phyloP scores from a whole-genome alignment of 805 yeast genomes.

The Metschnikowia proteae region DNA sequence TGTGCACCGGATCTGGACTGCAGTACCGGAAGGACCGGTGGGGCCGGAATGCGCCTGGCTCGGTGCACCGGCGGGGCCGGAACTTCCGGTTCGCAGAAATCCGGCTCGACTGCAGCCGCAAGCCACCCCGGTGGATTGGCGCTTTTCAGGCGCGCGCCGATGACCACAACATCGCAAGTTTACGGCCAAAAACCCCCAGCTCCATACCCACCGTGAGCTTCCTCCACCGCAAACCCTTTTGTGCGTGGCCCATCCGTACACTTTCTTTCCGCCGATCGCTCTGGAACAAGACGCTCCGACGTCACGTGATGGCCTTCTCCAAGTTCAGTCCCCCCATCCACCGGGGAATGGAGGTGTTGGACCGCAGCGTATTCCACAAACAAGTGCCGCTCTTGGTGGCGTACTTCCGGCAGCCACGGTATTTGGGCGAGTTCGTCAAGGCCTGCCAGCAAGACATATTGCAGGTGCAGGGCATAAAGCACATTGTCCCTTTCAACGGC shows the following conservation, averaged over 20 bases:
- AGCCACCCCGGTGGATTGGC: too few species aligned
- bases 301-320: slow-evolving; percentile 22
- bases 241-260: too few species aligned
- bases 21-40: too few species aligned
- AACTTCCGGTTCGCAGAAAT: too few species aligned
- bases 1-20: too few species aligned
- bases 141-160: too few species aligned
- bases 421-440: slow-evolving; percentile 60
- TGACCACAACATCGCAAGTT: too few species aligned
- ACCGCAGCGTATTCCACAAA: slow-evolving; percentile 58
- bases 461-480: slow-evolving; percentile 65
- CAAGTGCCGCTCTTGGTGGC: slow-evolving; percentile 65
- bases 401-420: slow-evolving; percentile 60
- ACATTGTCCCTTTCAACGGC: slow-evolving; percentile 46
- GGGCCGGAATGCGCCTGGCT: too few species aligned
- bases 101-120: too few species aligned
- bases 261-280: neutral
- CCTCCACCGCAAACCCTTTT: too few species aligned
- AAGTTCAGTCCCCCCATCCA: slow-evolving; percentile 62
- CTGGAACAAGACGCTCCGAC: slow-evolving; percentile 24
- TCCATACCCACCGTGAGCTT: neutral
- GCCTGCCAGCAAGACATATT: slow-evolving; percentile 57
- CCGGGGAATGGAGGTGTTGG: slow-evolving; percentile 60
- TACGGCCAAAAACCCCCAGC: too few species aligned
- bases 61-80: too few species aligned